Base-by-base conservation (phyloP, 2,329 filamentous ascomycete genomes). In the Aureobasidium leucospermi region DNA sequence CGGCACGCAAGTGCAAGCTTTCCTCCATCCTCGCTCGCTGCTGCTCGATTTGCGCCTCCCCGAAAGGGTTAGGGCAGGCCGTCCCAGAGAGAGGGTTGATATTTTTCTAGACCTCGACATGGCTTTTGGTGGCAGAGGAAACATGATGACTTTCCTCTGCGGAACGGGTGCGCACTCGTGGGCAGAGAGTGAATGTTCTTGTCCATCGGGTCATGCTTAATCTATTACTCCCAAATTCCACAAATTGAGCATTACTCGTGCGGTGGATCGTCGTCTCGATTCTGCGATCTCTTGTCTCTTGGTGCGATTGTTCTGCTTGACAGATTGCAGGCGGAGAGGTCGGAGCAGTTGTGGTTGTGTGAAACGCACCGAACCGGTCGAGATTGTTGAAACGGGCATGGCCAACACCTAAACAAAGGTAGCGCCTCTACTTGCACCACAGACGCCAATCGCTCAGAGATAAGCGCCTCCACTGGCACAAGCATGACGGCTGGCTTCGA, bases 1-100 rank as follows among this genome's bases (percentile, higher is more conserved):
- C 55, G 55, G 55, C 55, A 58, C 34, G 55, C 55, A 58, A 58
- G 55, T 43, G 55, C 55, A 58, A 58, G 55, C 55, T 48, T 48
- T 39, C 32, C 32, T 58, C 23, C 42, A 46, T 46, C 42, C 28
- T 43, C 38, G 49, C 31, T 43, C 19, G 41, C 41, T 43, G 41
- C 19, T 42, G 23, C 31, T 58, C 19, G 43, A 23, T n/a, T 48
- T 58, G 55, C 55, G 55, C 55, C 55, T 58, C 34, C 43, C 36
- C n/a, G 23, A 41, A 48, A 39, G 34, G 52, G 52, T 57, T 57
- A 57, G 39, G 31, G 16, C 32, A 15, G 16, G 19, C 42, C 32
- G 52, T 46, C 19, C 52, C 38, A 29, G 52, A 43, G 41, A 45
- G 41, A 57, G 36, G 52, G 31, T 57, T 41, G 39, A 36, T 36